A percentile compares a stretch with the other conserved stretches of the same genome.
phyloP scores from a whole-genome alignment of 2,329 filamentous ascomycete genomes.

The Fusarium sp. region DNA sequence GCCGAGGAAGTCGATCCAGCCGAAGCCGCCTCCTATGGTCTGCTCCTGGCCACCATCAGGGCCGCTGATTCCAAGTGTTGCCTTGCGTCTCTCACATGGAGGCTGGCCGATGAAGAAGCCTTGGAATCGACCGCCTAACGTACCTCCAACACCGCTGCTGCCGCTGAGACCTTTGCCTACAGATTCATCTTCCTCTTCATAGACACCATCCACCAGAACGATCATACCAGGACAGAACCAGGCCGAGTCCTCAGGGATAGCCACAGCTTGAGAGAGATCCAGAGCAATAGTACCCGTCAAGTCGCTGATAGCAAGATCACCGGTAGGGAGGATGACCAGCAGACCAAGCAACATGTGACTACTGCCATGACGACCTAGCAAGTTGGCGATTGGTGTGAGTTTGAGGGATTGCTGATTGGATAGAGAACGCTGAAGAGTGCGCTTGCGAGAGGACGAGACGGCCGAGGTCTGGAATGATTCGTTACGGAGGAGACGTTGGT shows the following conservation, averaged over 20 bases:
- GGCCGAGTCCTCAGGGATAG: constrained; percentile 82
- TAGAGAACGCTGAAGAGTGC: constrained; percentile 64
- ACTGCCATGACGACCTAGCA: constrained; percentile 79
- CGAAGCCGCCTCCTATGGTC: constrained; percentile 81
- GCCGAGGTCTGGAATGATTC: constrained; percentile 88
- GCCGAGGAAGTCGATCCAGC: constrained; percentile 96
- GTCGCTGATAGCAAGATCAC: constrained; percentile 82
- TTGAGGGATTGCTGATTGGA: constrained; percentile 77
- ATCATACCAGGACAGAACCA: constrained; percentile 98
- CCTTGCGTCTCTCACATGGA: constrained; percentile 82
- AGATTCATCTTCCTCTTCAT: constrained; percentile 87
- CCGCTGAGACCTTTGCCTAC: constrained; percentile 74
- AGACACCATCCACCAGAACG: constrained; percentile 92
- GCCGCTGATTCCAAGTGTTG: constrained; percentile 75
- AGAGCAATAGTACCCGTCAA: constrained; percentile 86
- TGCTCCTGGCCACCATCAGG: constrained; percentile 65
- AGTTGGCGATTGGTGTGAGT: constrained; percentile 82
- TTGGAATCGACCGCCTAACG: constrained; percentile 89
- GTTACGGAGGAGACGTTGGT: constrained; percentile 90
- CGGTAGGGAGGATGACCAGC: constrained; percentile 80
- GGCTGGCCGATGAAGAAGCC: constrained; percentile 91
- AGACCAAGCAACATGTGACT: constrained; percentile 88
- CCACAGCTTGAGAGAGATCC: constrained; percentile 79
- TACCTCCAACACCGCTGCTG: constrained; percentile 83
- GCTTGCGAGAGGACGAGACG: constrained; percentile 66